Evolutionary conservation across 2,329 filamentous ascomycete genomes (phyloP), one percentile per base, ranked within the genome.

Genomic region (Ceratocystis cubensis): DNA sequence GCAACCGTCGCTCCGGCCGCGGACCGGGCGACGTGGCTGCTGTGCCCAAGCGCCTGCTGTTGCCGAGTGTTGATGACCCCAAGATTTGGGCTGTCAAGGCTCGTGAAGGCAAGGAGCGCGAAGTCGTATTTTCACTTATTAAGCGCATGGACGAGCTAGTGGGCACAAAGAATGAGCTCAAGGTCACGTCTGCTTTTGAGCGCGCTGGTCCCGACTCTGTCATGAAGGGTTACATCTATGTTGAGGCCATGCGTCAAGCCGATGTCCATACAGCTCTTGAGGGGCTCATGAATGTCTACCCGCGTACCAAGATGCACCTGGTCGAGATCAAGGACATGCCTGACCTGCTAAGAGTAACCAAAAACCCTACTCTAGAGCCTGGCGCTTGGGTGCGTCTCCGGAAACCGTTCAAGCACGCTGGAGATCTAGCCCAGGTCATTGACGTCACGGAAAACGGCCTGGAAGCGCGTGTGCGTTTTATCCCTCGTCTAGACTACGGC

Each of bases 261-360:
- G 91, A 96, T 75, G 90, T 97, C 70, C 79, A 92, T 72, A 81
- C 86, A 64, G 89, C 91, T 6, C 80, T 96, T 53, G 89, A 96
- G 69, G 89, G 87, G 53, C 84, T 99, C 72, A 84, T 90, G 69
- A 91, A 96, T 73, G 88, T 96, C 46, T 99, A 96, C 74, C 89
- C 93, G 65, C 86, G 91, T 66, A 88, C 85, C 33, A 94, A 91
- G 76, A 87, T 94, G 78, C 84, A 92, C 57, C 80, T 97, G 64
- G 91, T 99, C 53, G 90, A 94, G 62, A 91, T 97, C 72, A 96
- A 96, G 75, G 94, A 99, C 76, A 96, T 96, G 87, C 93, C 94
- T 1, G 94, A 97, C 76, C 82, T 99, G n/a, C 81, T 99, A 20
- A 86, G 91, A 64, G 90, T 96, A 33, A 87, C 85, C 69, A 96